Base-by-base conservation (phyloP, 306 rosid species). In the Hippophae gyantsensis region DNA sequence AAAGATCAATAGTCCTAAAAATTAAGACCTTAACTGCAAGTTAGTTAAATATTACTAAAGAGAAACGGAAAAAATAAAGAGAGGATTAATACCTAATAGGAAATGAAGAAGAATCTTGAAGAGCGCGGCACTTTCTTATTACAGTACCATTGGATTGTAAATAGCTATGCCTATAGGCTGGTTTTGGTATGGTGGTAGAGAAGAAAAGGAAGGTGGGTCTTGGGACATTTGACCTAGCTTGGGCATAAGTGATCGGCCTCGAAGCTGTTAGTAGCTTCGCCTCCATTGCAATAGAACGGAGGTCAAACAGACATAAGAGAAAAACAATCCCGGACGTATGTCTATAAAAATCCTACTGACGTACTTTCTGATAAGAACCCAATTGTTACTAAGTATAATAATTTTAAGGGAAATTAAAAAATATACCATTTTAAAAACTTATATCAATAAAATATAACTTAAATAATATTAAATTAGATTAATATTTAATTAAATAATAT, bases 201-300 rank as follows among this genome's bases (percentile, higher is more conserved):
- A 48, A 57, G 32, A 72, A 56, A 50, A 41, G 63, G 14, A 49
- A 67, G 52, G 41, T 7, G 56, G 68, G 62, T 42, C 52, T 42
- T 12, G 38, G 58, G 57, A 48, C 38, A 58, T 56, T 65, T 71
- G 49, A 43, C 7, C 25, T 48, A 25, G 66, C 45, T 14, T 51
- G 64, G 69, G 53, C 50, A 56, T 71, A 61, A 48, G 45, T 7
- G 57, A 32, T 8, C 13, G 43, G 11, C 14, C 44, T 42, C n/a
- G 62, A 32, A 65, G 69, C 48, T 52, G 43, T 38, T 1, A 61
- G 40, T 49, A 65, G 14, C 64, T 60, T 43, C 14, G 73, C 38
- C 48, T 68, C 70, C 84, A 79, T 79, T 65, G 51, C 44, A 44
- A 40, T 45, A 65, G 54, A 61, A 46, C n/a, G 1, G 40, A 42